These are phyloP conservation scores for Strigomonas culicis DNA, from an alignment of 208 protist genomes.

Conservation along the genomic window DNA sequence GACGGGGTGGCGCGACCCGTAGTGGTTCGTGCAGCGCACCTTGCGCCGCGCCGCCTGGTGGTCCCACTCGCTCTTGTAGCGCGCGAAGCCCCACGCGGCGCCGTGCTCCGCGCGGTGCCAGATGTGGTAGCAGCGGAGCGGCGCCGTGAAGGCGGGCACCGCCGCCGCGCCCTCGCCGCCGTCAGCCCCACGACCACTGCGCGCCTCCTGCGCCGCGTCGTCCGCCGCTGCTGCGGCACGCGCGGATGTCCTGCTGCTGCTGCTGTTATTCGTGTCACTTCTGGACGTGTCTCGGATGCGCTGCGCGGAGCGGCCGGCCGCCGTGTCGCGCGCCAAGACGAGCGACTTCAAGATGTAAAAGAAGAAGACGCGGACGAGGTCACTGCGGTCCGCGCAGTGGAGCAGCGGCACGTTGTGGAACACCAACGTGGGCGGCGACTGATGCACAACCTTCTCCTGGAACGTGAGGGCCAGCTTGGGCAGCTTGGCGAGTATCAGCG, in stretches of 20 bases:
- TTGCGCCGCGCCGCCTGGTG: not conserved
- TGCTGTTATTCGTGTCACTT: not conserved
- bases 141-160: not conserved
- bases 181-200: no score
- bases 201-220: not conserved
- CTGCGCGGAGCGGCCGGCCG: not conserved
- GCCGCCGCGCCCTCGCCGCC: not conserved
- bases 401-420: not conserved
- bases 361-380: conserved; percentile 9
- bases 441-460: not conserved
- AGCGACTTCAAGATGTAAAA: conserved; percentile 11
- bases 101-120: not conserved
- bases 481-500: not conserved
- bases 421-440: not conserved
- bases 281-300: not conserved
- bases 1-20: not conserved
- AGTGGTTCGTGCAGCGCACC: not conserved
- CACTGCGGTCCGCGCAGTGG: conserved; percentile 4
- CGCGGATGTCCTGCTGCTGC: not conserved
- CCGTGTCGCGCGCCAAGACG: conserved; percentile 11
- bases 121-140: not conserved
- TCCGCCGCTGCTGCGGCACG: not conserved
- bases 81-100: not conserved
- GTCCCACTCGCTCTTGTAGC: not conserved
- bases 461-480: conserved; percentile 3